Conservation (phyloP, 2,329 filamentous ascomycete genomes). For the Botrytis byssoidea region DNA sequence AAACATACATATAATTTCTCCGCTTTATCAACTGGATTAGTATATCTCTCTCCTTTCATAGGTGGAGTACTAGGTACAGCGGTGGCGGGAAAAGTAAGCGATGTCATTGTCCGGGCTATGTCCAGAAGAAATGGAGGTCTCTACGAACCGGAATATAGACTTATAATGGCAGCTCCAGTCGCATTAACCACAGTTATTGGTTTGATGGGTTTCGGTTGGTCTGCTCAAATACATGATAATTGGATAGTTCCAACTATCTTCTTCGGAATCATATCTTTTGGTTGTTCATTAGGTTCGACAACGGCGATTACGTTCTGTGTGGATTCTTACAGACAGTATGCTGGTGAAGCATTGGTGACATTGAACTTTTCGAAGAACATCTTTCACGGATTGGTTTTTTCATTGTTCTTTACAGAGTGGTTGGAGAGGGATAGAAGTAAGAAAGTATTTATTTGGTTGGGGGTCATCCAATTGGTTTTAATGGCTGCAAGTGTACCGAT, state of each 20-base stretch:
- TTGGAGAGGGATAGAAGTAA: slow-evolving; percentile 72
- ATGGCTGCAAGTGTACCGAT: slow-evolving; percentile 79
- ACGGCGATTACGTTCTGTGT: slow-evolving; percentile 93
- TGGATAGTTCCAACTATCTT: slow-evolving; percentile 95
- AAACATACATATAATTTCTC: slow-evolving; percentile 74
- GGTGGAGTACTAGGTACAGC: slow-evolving; percentile 88
- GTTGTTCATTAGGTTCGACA: slow-evolving; percentile 84
- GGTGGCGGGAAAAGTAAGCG: slow-evolving; percentile 83
- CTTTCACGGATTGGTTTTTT: slow-evolving; percentile 84
- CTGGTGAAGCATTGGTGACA: slow-evolving; percentile 89
- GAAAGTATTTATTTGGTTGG: slow-evolving; percentile 77
- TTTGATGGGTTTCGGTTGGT: slow-evolving; percentile 97
- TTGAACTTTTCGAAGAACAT: slow-evolving; percentile 95
- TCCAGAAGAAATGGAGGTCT: slow-evolving; percentile 83
- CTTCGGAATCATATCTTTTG: slow-evolving; percentile 89
- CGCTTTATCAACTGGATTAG: slow-evolving; percentile 74
- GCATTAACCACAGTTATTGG: slow-evolving; percentile 76
- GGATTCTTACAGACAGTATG: slow-evolving; percentile 89
- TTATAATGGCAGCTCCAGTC: slow-evolving; percentile 84
- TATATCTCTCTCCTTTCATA: slow-evolving; percentile 88
- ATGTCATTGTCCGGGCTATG: slow-evolving; percentile 80
- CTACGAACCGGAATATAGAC: slow-evolving; percentile 90
- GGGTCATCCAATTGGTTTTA: slow-evolving; percentile 77
- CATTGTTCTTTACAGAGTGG: slow-evolving; percentile 86
- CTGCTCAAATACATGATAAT: slow-evolving; percentile 66